Evolutionary conservation across 176 grass and related monocot species (phyloP), one percentile per base, ranked within the genome.

Genomic region (Urochloa ruziziensis): DNA sequence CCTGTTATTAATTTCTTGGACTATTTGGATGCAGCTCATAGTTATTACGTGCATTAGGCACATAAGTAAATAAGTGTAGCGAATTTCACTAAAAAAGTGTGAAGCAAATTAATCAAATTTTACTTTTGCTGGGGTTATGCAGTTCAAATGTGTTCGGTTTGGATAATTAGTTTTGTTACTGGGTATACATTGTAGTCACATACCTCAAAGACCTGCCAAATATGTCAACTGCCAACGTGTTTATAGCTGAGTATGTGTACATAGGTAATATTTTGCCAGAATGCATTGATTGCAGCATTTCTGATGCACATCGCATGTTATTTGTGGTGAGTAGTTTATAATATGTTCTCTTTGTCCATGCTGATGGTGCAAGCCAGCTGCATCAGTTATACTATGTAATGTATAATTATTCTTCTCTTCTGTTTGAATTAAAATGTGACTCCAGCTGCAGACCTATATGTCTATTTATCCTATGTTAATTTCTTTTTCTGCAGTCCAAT

Each of bases 401-500:
- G 30, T 63, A 13, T 49, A 60, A 15, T 65, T 27, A 85, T 70
- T 46, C 27, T 36, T 78, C 74, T n/a, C 6, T 78, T 42, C 40
- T 60, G 66, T 57, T 73, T 47, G 10, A 80, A 80, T 80, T 80
- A 28, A 29, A 66, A 57, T 39, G 65, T 34, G 62, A 29, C 42
- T 75, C 32, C 69, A 42, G 61, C 53, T 77, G 35, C 34, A n/a
- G 54, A 85, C 10, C 11, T 77, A 39, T 73, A 73, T 42, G 25
- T 47, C 2, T 90, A 86, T 73, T 83, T 79, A 74, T 70, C 72
- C 35, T 82, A 70, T 80, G 47, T 23, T 82, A 71, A 27, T 83
- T 78, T 81, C 30, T 71, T 76, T 51, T 79, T 17, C 35, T 79
- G 83, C 85, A 96, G 85, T 82, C 66, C 80, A 61, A 89, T 93